Conservation (phyloP, 208 protist species). For the Porcisia hertigi region DNA sequence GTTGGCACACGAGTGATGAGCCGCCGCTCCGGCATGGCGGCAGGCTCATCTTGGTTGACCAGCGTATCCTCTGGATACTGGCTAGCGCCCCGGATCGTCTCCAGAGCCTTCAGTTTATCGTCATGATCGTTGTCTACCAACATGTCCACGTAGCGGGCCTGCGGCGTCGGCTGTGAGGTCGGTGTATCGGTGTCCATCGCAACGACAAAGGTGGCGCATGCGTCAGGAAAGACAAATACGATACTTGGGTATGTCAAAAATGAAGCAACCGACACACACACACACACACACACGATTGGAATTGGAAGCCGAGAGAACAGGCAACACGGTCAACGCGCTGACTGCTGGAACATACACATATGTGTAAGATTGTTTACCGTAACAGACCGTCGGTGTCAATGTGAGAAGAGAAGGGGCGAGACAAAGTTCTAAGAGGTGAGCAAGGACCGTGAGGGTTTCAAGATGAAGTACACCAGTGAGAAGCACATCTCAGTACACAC, state of each 20-base stretch:
- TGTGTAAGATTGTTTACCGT: too few relatives aligned
- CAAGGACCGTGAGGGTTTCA: too few relatives aligned
- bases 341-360: too few relatives aligned
- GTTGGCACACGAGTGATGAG: constrained; percentile 36
- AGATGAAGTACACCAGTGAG: not conserved
- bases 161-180: not conserved
- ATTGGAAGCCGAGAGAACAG: not conserved
- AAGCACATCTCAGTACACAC: not conserved
- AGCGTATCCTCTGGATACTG: not conserved
- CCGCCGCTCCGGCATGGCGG: not conserved
- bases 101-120: constrained; percentile 20
- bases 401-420: too few relatives aligned
- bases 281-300: too few relatives aligned
- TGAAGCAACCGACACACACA: not conserved
- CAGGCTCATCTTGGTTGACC: not conserved
- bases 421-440: too few relatives aligned
- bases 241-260: not conserved
- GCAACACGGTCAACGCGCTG: too few relatives aligned
- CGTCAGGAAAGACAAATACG: not conserved
- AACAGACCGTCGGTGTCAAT: too few relatives aligned
- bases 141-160: constrained; percentile 26
- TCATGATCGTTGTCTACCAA: constrained; percentile 14
- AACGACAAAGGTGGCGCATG: not conserved
- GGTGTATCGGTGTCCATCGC: constrained; percentile 1
- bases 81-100: constrained; percentile 27